Percentiles rank a stretch among this genome's conserved stretches.
Evolutionary conservation across 148 eudicot genomes (phyloP).

Genomic region (Hydrangea macrophylla): DNA sequence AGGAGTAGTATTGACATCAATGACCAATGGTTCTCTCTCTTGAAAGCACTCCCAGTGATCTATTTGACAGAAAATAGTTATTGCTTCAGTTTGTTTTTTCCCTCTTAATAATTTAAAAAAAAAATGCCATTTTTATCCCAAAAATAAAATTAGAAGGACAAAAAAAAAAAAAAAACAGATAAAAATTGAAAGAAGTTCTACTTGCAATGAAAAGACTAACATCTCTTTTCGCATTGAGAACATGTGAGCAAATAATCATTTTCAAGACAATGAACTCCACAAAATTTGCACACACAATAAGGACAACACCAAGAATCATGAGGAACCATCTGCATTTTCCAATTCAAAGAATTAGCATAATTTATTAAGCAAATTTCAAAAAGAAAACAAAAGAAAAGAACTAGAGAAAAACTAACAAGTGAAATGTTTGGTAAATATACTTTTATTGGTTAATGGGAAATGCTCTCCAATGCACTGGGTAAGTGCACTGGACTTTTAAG

Average conservation of each 20-base stretch:
- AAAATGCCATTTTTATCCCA: too few species aligned
- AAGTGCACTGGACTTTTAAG: too few species aligned
- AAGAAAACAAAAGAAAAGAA: too few species aligned
- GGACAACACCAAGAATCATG: conserved; percentile 43
- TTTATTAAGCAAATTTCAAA: not conserved
- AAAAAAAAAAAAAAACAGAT: too few species aligned
- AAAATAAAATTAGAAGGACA: too few species aligned
- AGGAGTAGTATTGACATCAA: conserved; percentile 16
- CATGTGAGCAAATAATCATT: conserved; percentile 26
- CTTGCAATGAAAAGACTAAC: conserved; percentile 18
- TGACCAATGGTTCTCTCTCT: not conserved
- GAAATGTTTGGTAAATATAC: not conserved
- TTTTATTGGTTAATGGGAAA: not conserved
- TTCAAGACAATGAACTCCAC: conserved; percentile 12
- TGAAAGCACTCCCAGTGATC: conserved; percentile 29
- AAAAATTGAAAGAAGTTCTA: not conserved
- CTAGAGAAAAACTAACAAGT: not conserved
- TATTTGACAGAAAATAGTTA: not conserved
- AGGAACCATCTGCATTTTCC: conserved; percentile 41
- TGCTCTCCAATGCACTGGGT: too few species aligned
- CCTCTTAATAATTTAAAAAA: not conserved
- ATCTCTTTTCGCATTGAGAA: conserved; percentile 43
- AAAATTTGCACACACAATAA: conserved; percentile 54
- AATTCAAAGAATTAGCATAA: not conserved
- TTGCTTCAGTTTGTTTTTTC: not conserved